Percentiles rank a stretch among this genome's conserved stretches.
Conservation (phyloP, 1,139 yeast species). For the Martiniozyma asiatica region DNA sequence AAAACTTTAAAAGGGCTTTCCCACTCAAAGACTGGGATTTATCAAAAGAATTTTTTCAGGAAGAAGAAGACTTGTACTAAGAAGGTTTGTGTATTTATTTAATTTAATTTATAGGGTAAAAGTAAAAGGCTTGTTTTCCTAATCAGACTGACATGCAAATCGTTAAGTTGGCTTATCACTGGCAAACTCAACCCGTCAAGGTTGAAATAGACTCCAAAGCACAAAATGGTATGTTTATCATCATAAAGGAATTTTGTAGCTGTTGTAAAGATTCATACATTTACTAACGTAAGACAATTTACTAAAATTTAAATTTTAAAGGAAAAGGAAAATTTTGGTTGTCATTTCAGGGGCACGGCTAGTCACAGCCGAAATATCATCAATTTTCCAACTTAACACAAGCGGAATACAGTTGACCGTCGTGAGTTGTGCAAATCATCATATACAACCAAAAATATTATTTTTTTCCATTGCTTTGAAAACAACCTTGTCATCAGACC, state of each 20-base stretch:
- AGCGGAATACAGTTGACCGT: conserved; percentile 96
- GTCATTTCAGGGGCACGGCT: conserved; percentile 37
- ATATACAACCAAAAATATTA: conserved; percentile 38
- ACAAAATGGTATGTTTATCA: conserved; percentile 11
- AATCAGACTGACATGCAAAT: conserved; percentile 79
- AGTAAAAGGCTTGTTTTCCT: too few relatives aligned
- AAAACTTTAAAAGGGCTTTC: too few relatives aligned
- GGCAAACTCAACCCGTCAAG: conserved; percentile 5
- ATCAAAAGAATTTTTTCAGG: too few relatives aligned
- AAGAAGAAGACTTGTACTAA: too few relatives aligned
- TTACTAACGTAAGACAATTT: too few relatives aligned
- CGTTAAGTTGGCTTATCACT: conserved; percentile 25
- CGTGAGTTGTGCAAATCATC: conserved; percentile 97
- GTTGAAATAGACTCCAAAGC: conserved; percentile 14
- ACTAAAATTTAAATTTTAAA: too few relatives aligned
- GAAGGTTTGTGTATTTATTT: too few relatives aligned
- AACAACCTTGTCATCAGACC: conserved; percentile 5
- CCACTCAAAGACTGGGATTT: too few relatives aligned
- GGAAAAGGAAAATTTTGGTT: too few relatives aligned
- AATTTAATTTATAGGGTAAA: too few relatives aligned
- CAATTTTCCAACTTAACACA: conserved; percentile 70
- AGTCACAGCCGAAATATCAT: conserved; percentile 97
- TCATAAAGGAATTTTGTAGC: conserved; percentile 8
- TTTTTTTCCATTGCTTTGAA: neutral
- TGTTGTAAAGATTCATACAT: neutral